phyloP scores from a whole-genome alignment of 2,329 filamentous ascomycete species.

The Cladosporium velox region DNA sequence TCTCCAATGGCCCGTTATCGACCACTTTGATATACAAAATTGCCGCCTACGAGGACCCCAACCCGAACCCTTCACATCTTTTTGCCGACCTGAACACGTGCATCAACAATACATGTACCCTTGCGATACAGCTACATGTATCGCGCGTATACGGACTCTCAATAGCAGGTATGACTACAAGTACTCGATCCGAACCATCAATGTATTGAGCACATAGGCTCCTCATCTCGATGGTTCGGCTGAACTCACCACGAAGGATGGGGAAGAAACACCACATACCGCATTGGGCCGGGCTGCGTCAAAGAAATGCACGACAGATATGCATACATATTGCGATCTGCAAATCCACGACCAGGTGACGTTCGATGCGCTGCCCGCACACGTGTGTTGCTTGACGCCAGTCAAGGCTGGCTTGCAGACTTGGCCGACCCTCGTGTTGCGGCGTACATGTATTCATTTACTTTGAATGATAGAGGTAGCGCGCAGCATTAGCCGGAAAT shows the following conservation, averaged over 20 bases:
- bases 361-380: neutral
- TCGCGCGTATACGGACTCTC: too few relatives aligned
- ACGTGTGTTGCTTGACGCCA: neutral
- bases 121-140: neutral
- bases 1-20: neutral
- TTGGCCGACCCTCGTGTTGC: neutral
- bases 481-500: neutral
- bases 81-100: neutral
- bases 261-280: neutral
- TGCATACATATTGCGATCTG: constrained; percentile 5
- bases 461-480: too few relatives aligned
- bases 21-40: neutral
- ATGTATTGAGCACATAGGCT: too few relatives aligned
- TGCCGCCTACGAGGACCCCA: neutral
- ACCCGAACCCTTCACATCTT: neutral
- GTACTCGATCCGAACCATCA: too few relatives aligned
- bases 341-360: neutral
- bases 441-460: too few relatives aligned
- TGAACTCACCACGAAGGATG: neutral
- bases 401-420: neutral
- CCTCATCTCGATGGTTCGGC: too few relatives aligned
- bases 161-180: too few relatives aligned
- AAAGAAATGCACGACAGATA: neutral
- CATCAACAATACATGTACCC: too few relatives aligned
- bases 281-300: neutral